These are phyloP conservation scores for Eucalyptus decipiens DNA, from an alignment of 345 rosid species.

Conservation along the genomic window DNA sequence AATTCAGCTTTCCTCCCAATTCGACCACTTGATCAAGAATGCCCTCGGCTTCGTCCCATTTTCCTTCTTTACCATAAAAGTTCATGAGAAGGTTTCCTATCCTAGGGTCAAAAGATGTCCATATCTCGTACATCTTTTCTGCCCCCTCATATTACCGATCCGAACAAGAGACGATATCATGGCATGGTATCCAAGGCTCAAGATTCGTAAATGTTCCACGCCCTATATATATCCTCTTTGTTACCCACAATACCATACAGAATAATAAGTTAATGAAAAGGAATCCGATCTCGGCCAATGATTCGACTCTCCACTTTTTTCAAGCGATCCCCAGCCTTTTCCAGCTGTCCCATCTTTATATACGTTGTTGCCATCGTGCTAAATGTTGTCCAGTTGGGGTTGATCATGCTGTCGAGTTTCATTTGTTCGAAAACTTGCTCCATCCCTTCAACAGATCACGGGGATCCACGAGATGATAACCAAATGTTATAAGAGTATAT, in stretches of 20 bases:
- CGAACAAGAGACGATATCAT: constrained; percentile 60
- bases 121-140: constrained; percentile 10
- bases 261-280: constrained; percentile 80
- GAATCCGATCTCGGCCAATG: constrained; percentile 64
- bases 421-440: constrained; percentile 61
- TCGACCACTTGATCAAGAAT: no score
- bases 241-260: constrained; percentile 66
- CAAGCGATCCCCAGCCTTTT: constrained; percentile 59
- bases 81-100: no score
- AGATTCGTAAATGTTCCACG: constrained; percentile 78
- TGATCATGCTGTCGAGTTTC: constrained; percentile 42
- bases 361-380: constrained; percentile 92
- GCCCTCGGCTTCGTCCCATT: no score
- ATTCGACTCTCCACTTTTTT: constrained; percentile 24
- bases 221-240: constrained; percentile 55
- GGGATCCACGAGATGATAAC: constrained; percentile 73
- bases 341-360: constrained; percentile 53
- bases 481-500: constrained; percentile 86
- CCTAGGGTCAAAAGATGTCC: no score
- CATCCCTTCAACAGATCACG: constrained; percentile 57
- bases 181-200: constrained; percentile 78
- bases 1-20: no score
- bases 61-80: no score
- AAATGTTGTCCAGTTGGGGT: constrained; percentile 84
- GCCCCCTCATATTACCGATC: constrained; percentile 63